Evolutionary conservation across 2,329 filamentous ascomycete genomes (phyloP), one percentile per base, ranked within the genome.

Genomic region (Elsinoe australis): DNA sequence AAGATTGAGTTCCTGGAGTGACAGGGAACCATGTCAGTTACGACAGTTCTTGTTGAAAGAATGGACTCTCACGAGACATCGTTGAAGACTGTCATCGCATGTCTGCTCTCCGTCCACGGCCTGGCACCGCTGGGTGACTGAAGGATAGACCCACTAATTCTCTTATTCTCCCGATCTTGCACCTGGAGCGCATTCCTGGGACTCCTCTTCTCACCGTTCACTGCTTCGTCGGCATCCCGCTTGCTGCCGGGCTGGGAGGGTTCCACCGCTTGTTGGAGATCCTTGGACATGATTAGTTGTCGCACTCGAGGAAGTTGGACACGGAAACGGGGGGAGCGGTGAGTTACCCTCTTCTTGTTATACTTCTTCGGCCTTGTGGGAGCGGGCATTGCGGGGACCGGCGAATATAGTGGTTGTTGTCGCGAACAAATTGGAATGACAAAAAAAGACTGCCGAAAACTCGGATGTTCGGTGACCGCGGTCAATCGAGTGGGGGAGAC

Each of bases 1-100:
- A 84, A 49, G 92, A 96, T 67, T 96, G 92, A 45, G 92, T 96
- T 68, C 87, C 53, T 56, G 47, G 9, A 38, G 12, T 26, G 8
- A 48, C 36, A 36, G 28, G 49, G 42, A 38, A 22, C 26, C 31
- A 39, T 45, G 54, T 54, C 50, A 54, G 54, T 47, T 51, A 52
- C 49, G 24, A 21, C 12, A 33, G 33, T 49, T 47, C 52, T 54
- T 54, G 52, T 52, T 51, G 50, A 48, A 53, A 55, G 52, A 55
- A 49, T 52, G 38, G 35, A 29, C 33, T 24, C 32, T 49, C 34
- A 39, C 42, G 45, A 49, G 46, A 44, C 35, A 51, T 50, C 42
- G 39, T 50, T 50, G 39, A 50, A 32, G 49, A 46, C 22, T 31
- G 45, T 44, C 39, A 31, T 44, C 39, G 39, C 26, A 17, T 26